A percentile compares a stretch with the other conserved stretches of the same genome.
These are phyloP conservation scores for Lasiosphaeria miniovina DNA, from an alignment of 495 filamentous ascomycete species.

Conservation along the genomic window DNA sequence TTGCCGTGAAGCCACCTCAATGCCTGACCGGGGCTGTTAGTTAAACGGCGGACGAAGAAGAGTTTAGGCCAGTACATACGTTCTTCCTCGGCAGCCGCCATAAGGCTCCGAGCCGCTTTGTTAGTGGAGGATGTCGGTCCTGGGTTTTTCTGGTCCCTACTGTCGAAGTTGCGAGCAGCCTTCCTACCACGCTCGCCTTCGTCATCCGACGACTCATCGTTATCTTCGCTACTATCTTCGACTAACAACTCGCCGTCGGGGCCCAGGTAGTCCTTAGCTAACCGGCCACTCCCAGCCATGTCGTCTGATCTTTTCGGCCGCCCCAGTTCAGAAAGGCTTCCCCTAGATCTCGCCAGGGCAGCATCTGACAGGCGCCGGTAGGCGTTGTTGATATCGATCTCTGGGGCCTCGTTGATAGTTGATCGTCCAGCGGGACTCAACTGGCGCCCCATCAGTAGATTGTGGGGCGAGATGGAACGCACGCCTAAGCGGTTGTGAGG, in stretches of 20 bases:
- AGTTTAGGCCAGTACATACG: slow-evolving; percentile 50
- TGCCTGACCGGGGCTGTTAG: slow-evolving; percentile 33
- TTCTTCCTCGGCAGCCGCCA: slow-evolving; percentile 74
- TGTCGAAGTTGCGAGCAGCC: slow-evolving; percentile 34
- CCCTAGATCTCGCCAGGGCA: slow-evolving; percentile 53
- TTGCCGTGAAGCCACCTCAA: slow-evolving; percentile 40
- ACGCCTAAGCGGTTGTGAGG: slow-evolving; percentile 52
- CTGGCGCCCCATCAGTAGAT: slow-evolving; percentile 36
- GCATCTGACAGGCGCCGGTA: slow-evolving; percentile 66
- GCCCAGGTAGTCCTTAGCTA: slow-evolving; percentile 69
- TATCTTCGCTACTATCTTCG: slow-evolving; percentile 53
- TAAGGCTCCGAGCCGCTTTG: slow-evolving; percentile 50
- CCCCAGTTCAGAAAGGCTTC: slow-evolving; percentile 52
- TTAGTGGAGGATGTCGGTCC: slow-evolving; percentile 22
- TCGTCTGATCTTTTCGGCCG: slow-evolving; percentile 42
- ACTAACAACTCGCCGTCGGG: slow-evolving; percentile 58
- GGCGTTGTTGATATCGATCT: slow-evolving; percentile 56
- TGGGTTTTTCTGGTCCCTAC: slow-evolving; percentile 31
- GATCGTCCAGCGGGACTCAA: slow-evolving; percentile 39
- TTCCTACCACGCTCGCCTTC: slow-evolving; percentile 52
- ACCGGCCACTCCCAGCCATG: slow-evolving; percentile 51
- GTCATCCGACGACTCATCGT: slow-evolving; percentile 50
- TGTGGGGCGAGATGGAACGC: slow-evolving; percentile 59
- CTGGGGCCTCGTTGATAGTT: slow-evolving; percentile 49
- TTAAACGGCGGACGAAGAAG: background rate